Evolutionary conservation across 1,139 yeast genomes (phyloP), one percentile per base, ranked within the genome.

Genomic region (Scheffersomyces illinoinensis): DNA sequence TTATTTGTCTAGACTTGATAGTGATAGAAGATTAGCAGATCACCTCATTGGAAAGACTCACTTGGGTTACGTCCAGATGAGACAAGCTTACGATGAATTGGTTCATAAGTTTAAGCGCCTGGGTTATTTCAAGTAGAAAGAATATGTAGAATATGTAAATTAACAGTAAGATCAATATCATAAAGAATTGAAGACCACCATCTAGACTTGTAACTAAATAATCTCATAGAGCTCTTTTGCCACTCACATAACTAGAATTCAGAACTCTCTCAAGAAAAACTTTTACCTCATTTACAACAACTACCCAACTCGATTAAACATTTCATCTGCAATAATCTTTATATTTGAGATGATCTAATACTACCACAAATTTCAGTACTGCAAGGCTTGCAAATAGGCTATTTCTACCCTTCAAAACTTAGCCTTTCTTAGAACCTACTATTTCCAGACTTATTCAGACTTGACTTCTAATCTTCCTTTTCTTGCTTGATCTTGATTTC

Each of bases 31-130:
- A 64, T 78, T 95, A 65, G 97, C 96, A 0, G 98, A 92, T 68
- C 99, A 95, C 74, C 93, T 92, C 70, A 77, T 89, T 48, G 99
- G 99, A 5, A 93, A 91, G 66, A 85, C 91, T 58, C 98, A 93
- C 74, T 73, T 90, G 65, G 95, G 93, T 0, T 92, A 88, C 71
- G 93, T 89, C 3, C 86, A 83, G 57, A 87, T 93, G 88, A 79
- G 97, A 67, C 77, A 81, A 56, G 86, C 84, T n/a, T 82, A 87
- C 60, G 81, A 79, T 24, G 87, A 82, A 47, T 69, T 88, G 64
- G 70, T 69, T 54, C 61, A 62, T 21, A 72, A 69, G 57, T 71
- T 57, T 54, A 59, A 57, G 52, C 52, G 58, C 14, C 51, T 48
- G 51, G 24, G 24, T 6, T 48, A n/a, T 8, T 24, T 48, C 21